phyloP scores from a whole-genome alignment of 2,329 filamentous ascomycete genomes.

The Penicillium polonicum region DNA sequence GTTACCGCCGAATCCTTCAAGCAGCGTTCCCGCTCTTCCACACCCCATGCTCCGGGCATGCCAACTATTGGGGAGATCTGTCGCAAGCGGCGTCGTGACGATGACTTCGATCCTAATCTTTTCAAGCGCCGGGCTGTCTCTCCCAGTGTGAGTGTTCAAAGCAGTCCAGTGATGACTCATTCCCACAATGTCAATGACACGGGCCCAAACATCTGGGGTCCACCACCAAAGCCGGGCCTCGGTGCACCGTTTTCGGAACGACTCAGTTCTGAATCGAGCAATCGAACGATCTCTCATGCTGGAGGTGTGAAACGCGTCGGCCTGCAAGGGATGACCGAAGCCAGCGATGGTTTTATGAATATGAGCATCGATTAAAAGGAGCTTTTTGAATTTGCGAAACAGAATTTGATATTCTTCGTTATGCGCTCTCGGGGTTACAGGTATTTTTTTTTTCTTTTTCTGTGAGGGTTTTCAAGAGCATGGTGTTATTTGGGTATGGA shows the following conservation, averaged over 20 bases:
- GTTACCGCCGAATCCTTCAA: constrained; percentile 30
- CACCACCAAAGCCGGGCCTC: constrained; percentile 60
- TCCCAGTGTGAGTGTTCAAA: constrained; percentile 85
- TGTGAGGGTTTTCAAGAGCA: neutral
- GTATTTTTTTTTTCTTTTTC: neutral
- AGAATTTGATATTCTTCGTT: neutral
- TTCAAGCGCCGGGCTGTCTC: constrained; percentile 92
- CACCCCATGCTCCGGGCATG: constrained; percentile 40
- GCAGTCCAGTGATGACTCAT: constrained; percentile 78
- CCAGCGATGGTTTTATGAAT: constrained; percentile 92
- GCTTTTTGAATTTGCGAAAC: neutral
- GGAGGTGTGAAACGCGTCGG: constrained; percentile 62
- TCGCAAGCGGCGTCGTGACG: constrained; percentile 78
- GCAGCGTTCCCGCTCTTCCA: constrained; percentile 41
- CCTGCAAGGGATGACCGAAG: constrained; percentile 90
- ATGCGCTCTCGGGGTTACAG: neutral
- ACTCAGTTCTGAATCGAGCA: constrained; percentile 51
- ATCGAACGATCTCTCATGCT: constrained; percentile 49
- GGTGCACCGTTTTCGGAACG: constrained; percentile 52
- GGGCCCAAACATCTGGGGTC: constrained; percentile 64
- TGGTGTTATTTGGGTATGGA: neutral
- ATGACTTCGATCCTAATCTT: constrained; percentile 82
- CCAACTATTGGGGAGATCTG: constrained; percentile 71
- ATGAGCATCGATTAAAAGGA: constrained; percentile 80
- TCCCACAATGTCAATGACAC: constrained; percentile 74